Base-by-base conservation (phyloP, 2,329 filamentous ascomycete species). In the Monosporascus sp. region DNA sequence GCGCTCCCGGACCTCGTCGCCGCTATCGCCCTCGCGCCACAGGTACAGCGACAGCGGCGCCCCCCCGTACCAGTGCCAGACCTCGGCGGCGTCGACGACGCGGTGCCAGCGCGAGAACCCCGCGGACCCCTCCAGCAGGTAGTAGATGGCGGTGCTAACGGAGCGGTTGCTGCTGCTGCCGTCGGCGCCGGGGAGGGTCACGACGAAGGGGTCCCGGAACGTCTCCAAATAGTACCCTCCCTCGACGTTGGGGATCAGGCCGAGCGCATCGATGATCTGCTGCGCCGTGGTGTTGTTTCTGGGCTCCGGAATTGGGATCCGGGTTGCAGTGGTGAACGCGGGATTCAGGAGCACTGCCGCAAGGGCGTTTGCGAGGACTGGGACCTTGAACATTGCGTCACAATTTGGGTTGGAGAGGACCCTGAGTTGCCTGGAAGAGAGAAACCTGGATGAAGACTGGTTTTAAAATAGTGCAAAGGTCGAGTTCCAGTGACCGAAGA, bases 51-150 rank as follows among this genome's bases (percentile, higher is more conserved):
- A 69, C 48, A 81, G 61, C 1, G 77, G 77, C 7, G 78, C 76
- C 5, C 78, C 78, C 8, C 75, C 77, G 49, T 81, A 81, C 64
- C 75, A 77, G 59, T 81, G 78, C 78, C 78, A 81, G 8, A 79
- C 66, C 60, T 81, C 77, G 43, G 64, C 72, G 3, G 74, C 73
- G 53, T 80, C 77, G 41, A 78, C 77, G 43, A 78, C 71, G 46
- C 74, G 72, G 60, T 81, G 78, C 78, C 77, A 81, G 52, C 71
- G 59, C 1, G 78, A 81, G 17, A 67, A 57, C 0, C 73, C 72
- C 0, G 51, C 65, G 2, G 64, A 53, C 37, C 76, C 74, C 52
- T 80, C 65, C 20, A 67, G 62, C 20, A 68, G 70, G 57, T 80
- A 81, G 67, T 80, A 81, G 57, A 81, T 81, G 44, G 70, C 72